phyloP scores from a whole-genome alignment of 768 basidiomycete species.

The Hypholoma sublateritium region DNA sequence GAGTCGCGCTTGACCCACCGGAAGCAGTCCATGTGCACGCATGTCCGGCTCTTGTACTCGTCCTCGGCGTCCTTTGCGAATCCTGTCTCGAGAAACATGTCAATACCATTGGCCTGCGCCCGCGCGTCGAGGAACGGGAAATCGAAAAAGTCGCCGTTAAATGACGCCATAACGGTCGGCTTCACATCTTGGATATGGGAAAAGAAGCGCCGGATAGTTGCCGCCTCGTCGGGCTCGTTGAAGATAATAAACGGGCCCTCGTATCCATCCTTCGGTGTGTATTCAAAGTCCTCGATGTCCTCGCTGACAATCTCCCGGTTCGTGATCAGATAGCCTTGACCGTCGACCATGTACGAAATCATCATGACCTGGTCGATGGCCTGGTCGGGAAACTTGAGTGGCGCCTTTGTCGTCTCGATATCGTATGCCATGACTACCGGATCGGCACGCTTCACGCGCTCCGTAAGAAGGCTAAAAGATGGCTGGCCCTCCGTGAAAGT shows the following conservation, averaged over 20 bases:
- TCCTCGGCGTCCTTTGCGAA: constrained; percentile 91
- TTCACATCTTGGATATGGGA: constrained; percentile 90
- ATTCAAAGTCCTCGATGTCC: constrained; percentile 98
- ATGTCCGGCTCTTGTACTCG: constrained; percentile 90
- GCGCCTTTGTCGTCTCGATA: constrained; percentile 99
- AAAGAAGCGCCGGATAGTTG: constrained; percentile 85
- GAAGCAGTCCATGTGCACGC: constrained; percentile 99
- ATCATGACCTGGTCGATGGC: constrained; percentile 99
- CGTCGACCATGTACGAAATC: constrained; percentile 99
- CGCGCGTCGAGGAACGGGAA: constrained; percentile 94
- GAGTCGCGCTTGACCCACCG: constrained; percentile 99
- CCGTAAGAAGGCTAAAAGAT: constrained; percentile 63
- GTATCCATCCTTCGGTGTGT: constrained; percentile 97
- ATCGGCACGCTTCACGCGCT: constrained; percentile 96
- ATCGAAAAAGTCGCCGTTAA: constrained; percentile 99
- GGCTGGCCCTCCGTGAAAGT: constrained; percentile 83
- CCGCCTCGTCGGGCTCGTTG: constrained; percentile 92
- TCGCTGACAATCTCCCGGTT: constrained; percentile 97
- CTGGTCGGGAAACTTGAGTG: constrained; percentile 98
- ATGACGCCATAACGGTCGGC: constrained; percentile 97
- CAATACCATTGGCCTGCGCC: constrained; percentile 84
- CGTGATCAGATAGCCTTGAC: constrained; percentile 95
- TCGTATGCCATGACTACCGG: constrained; percentile 99
- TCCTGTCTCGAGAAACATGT: constrained; percentile 95
- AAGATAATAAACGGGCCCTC: constrained; percentile 96